Percentiles rank a stretch among this genome's conserved stretches.
Evolutionary conservation across 345 rosid genomes (phyloP).

Genomic region (Murraya koenigii): DNA sequence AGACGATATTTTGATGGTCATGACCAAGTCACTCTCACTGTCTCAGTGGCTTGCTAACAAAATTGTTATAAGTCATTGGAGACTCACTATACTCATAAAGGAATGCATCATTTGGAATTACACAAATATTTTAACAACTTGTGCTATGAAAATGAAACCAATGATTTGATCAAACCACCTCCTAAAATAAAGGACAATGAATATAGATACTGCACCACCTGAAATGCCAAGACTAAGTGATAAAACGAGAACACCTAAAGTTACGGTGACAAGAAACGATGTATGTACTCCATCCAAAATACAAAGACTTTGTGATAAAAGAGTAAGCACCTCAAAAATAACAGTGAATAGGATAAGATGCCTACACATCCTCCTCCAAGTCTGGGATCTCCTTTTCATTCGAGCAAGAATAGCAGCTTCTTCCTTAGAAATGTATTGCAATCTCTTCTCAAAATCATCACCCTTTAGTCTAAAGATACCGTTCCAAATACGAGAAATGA

Average conservation of each 20-base stretch:
- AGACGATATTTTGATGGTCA: not conserved
- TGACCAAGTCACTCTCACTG: not conserved
- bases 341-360: slow-evolving; percentile 66
- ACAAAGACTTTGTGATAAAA: not conserved
- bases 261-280: slow-evolving; percentile 24
- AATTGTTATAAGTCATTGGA: too few species aligned
- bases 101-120: not conserved
- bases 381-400: slow-evolving; percentile 57
- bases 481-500: slow-evolving; percentile 73
- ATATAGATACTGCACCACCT: not conserved
- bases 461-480: slow-evolving; percentile 53
- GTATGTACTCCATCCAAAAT: not conserved
- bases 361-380: slow-evolving; percentile 62
- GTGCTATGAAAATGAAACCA: not conserved
- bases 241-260: slow-evolving; percentile 45
- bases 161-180: not conserved
- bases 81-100: not conserved
- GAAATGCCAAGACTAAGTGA: not conserved
- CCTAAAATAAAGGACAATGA: not conserved
- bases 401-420: slow-evolving; percentile 73
- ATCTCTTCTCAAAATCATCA: slow-evolving; percentile 90
- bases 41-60: not conserved
- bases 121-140: not conserved
- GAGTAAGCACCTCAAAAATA: slow-evolving; percentile 58
- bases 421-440: slow-evolving; percentile 76